Base-by-base conservation (phyloP, 345 rosid genomes). In the Salix caprea region DNA sequence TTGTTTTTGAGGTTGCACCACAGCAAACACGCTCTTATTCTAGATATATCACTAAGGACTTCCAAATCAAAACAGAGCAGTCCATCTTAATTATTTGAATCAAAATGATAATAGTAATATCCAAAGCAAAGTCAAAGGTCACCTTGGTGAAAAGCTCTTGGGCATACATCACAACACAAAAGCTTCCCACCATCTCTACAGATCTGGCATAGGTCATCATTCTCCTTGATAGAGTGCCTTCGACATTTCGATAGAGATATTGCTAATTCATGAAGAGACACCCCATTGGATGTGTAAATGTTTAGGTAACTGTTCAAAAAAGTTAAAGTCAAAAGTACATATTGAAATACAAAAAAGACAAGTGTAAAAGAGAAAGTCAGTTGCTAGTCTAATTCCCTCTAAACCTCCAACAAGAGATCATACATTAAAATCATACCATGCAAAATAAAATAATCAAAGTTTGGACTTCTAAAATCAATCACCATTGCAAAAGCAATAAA, bases 111-210 rank as follows among this genome's bases (percentile, higher is more conserved):
- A 64, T 16, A 30, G 39, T 42, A 21, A 68, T 2, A 14, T 58
- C 5, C 56, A 56, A 66, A 26, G 21, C 23, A 52, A 21, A 67
- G 14, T 4, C 48, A 46, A 52, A 54, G 13, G 76, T 87, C 78
- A 92, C 97, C 94, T 91, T 85, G 89, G 76, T 96, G 99, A 84
- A 92, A 96, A 75, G 99, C 92, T 89, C 99, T 89, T 69, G 99
- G 98, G 86, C 97, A 96, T 83, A 91, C 94, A 92, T 92, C 97
- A 77, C 99, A 96, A 76, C 87, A 89, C 88, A 96, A 65, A 79
- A 96, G 98, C 86, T 90, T 84, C 74, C 98, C 99, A 80, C 97
- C 98, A 92, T 96, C 98, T 60, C 90, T 91, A 86, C 98, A 96
- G 82, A 91, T 89, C 82, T 88, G 90, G 88, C 99, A 93, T 70